Evolutionary conservation across 2,329 filamentous ascomycete genomes (phyloP).

Genomic region (Sclerotiophoma versabilis): DNA sequence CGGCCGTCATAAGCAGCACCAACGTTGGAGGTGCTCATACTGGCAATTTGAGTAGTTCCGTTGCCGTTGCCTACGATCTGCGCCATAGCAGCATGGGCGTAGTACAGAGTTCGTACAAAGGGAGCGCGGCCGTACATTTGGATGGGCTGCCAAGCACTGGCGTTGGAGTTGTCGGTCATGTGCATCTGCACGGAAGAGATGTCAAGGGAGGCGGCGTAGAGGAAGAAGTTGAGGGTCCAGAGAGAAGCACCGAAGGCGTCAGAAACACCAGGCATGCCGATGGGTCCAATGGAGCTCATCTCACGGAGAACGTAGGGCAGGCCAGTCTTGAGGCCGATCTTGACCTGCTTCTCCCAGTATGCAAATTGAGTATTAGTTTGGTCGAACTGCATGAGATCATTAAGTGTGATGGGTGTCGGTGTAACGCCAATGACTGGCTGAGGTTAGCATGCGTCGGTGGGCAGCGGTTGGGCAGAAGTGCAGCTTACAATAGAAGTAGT

Average conservation of each 20-base stretch:
- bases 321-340: constrained; percentile 51
- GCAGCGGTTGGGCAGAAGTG: neutral
- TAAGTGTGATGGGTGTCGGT: constrained; percentile 52
- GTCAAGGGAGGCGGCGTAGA: constrained; percentile 58
- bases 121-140: constrained; percentile 49
- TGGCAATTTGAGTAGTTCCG: constrained; percentile 55
- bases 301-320: constrained; percentile 60
- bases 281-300: constrained; percentile 60
- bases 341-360: constrained; percentile 56
- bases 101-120: constrained; percentile 59
- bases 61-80: constrained; percentile 58
- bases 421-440: constrained; percentile 55
- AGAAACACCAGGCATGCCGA: constrained; percentile 56
- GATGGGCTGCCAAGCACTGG: constrained; percentile 59
- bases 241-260: constrained; percentile 59
- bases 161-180: constrained; percentile 62
- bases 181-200: constrained; percentile 60
- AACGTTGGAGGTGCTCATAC: constrained; percentile 39
- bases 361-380: constrained; percentile 57
- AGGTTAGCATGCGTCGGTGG: constrained; percentile 21
- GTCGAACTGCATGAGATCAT: constrained; percentile 55
- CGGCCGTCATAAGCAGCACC: constrained; percentile 50
- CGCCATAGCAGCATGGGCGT: constrained; percentile 59
- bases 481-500: constrained; percentile 59
- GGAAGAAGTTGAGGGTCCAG: constrained; percentile 62